A percentile compares a stretch with the other conserved stretches of the same genome.
These are phyloP conservation scores for Ustilago loliicola DNA, from an alignment of 1,284 basidiomycete genomes.

Conservation along the genomic window DNA sequence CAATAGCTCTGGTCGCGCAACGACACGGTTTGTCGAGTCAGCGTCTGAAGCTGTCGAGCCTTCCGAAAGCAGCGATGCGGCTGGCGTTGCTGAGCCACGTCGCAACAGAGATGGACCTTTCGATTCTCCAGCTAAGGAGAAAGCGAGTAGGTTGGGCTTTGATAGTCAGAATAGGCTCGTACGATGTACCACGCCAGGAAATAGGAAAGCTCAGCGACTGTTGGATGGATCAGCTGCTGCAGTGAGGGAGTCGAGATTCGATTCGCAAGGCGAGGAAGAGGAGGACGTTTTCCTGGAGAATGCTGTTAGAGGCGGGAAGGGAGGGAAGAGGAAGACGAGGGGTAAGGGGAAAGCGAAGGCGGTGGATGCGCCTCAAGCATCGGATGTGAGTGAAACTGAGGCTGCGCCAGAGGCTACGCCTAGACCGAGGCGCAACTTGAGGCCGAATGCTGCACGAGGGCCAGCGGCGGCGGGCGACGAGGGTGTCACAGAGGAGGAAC, in stretches of 20 bases:
- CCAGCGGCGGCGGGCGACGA: background rate
- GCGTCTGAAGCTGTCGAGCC: background rate
- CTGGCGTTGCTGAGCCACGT: background rate
- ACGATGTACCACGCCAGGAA: conserved; percentile 6
- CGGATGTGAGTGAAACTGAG: conserved; percentile 1
- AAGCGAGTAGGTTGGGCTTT: conserved; percentile 43
- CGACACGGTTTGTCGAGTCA: background rate
- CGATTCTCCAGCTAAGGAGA: conserved; percentile 44
- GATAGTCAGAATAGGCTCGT: conserved; percentile 49
- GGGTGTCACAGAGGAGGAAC: background rate
- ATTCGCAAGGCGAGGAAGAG: conserved; percentile 52
- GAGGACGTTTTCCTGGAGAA: conserved; percentile 50
- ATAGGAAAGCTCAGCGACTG: conserved; percentile 21
- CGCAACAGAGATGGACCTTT: conserved; percentile 29
- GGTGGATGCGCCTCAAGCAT: background rate
- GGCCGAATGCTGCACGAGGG: conserved; percentile 14
- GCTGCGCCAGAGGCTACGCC: conserved; percentile 9
- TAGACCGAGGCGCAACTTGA: conserved; percentile 29
- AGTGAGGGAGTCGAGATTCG: conserved; percentile 48
- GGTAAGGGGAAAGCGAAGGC: conserved; percentile 15
- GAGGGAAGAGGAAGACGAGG: conserved; percentile 6
- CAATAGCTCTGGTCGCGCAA: conserved; percentile 24
- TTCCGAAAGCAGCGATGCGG: conserved; percentile 33
- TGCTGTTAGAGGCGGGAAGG: conserved; percentile 13
- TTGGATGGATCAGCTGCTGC: conserved; percentile 33